Base-by-base conservation (phyloP, 2,329 filamentous ascomycete genomes). In the Sphaerulina vaccinii region DNA sequence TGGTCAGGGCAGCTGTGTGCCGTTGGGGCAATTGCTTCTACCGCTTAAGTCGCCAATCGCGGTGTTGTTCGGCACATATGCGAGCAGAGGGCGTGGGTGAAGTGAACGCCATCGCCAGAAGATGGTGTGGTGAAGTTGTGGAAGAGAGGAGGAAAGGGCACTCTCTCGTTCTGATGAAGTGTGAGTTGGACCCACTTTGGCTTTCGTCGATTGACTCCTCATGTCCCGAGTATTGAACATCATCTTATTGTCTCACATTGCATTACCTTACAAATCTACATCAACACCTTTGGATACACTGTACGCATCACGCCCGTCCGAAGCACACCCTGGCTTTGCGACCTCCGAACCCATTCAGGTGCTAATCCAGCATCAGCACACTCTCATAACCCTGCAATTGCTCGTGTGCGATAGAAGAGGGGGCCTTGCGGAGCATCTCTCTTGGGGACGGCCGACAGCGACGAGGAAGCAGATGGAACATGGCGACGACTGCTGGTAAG, bases 401-500 rank as follows among this genome's bases (percentile, higher is more conserved):
- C 42, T 54, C 48, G 52, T 54, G 52, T 45, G 52, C 38, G 47
- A 49, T 36, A 36, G 42, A 54, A 41, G 47, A 42, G 47, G 38
- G 36, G 37, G 7, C 37, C 16, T 8, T 39, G 3, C 5, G 37
- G 37, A 39, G 52, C 16, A 35, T 35, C 41, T 29, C 35, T 16
- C 18, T 37, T 32, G 23, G 36, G 37, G 43, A 38, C 13, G 10
- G 22, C 8, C 19, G 23, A 33, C 21, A 45, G 44, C 22, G 22
- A 32, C 32, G 42, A 36, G 46, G 24, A 44, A 18, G 16, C 51
- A 44, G 58, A 54, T 45, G 44, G 51, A 53, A 48, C 21, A 60
- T 60, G 58, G 58, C 58, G 27, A 61, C 58, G 54, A 53, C 58
- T 47, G 55, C 55, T 48, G 58, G 58, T 61, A 55, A 51, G 56